Conservation (phyloP, 169 alveolate species). For the Babesia sp. region DNA sequence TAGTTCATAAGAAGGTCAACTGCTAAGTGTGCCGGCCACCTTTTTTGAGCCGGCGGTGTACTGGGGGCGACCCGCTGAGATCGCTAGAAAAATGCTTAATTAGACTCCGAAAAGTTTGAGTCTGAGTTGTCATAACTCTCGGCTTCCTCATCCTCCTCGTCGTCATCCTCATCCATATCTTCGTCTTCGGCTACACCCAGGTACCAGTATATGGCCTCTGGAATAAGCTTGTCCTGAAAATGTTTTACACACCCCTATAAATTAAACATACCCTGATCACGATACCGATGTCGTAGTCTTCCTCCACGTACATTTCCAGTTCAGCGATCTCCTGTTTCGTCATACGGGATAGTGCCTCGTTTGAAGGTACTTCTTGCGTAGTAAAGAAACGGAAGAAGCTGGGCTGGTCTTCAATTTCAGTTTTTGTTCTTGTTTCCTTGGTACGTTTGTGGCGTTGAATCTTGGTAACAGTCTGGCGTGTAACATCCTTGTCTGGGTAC, state of each 20-base stretch:
- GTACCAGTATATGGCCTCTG: conserved; percentile 79
- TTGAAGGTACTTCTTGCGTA: conserved; percentile 68
- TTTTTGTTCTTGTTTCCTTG: conserved; percentile 74
- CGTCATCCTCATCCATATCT: conserved; percentile 77
- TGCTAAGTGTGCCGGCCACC: neutral
- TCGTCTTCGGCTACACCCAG: conserved; percentile 79
- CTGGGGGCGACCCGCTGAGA: conserved; percentile 9
- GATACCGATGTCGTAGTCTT: conserved; percentile 80
- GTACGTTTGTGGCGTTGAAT: conserved; percentile 76
- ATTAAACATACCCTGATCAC: conserved; percentile 64
- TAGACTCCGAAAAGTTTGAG: conserved; percentile 56
- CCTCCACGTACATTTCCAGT: conserved; percentile 80
- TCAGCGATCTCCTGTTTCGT: conserved; percentile 76
- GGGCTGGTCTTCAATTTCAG: conserved; percentile 77
- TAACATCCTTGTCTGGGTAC: conserved; percentile 77
- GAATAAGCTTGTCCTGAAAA: conserved; percentile 72
- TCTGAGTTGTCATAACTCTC: conserved; percentile 65
- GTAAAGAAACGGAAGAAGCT: conserved; percentile 81
- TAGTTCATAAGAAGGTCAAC: neutral
- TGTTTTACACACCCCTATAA: neutral
- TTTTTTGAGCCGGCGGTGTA: neutral
- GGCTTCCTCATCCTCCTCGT: conserved; percentile 71
- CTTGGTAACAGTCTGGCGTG: conserved; percentile 74
- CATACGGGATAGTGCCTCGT: conserved; percentile 57
- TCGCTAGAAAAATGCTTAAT: neutral